These are phyloP conservation scores for Tulasnella sp. DNA, from an alignment of 768 basidiomycete species.

Conservation along the genomic window DNA sequence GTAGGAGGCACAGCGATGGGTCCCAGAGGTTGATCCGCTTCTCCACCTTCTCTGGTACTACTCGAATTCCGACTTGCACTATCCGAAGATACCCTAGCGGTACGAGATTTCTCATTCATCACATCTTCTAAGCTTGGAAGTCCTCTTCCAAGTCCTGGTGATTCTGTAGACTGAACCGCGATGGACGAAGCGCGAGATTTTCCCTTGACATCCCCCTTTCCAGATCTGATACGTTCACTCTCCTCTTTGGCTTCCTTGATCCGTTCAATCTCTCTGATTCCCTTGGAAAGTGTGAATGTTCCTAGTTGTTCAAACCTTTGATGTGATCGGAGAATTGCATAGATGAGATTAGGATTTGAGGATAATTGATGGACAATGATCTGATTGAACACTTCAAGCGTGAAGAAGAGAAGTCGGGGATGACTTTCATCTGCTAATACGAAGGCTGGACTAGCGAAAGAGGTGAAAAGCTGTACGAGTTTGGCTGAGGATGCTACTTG, in stretches of 20 bases:
- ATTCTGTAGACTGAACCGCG: neutral
- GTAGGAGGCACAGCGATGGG: conserved; percentile 9
- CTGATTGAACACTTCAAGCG: conserved; percentile 85
- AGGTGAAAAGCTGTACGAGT: conserved; percentile 76
- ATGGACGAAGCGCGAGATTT: neutral
- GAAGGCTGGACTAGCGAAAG: conserved; percentile 83
- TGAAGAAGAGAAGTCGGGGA: conserved; percentile 82
- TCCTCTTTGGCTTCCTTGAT: conserved; percentile 62
- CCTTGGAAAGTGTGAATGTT: conserved; percentile 79
- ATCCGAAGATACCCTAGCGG: conserved; percentile 1
- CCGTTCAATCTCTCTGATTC: conserved; percentile 70
- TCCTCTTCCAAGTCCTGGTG: too few species aligned
- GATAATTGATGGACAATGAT: conserved; percentile 62
- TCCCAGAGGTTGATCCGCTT: neutral
- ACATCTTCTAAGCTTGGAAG: conserved; percentile 4
- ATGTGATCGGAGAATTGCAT: conserved; percentile 73
- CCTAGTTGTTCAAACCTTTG: conserved; percentile 81
- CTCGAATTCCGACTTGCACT: neutral
- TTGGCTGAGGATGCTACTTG: conserved; percentile 70
- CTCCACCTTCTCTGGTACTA: neutral
- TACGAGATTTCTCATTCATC: conserved; percentile 2
- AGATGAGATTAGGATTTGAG: conserved; percentile 79
- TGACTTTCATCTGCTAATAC: conserved; percentile 90
- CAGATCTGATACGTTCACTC: conserved; percentile 28
- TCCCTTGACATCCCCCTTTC: conserved; percentile 20